Evolutionary conservation across 1,284 basidiomycete species (phyloP), one percentile per base, ranked within the genome.

Genomic region (Irpex sp.): DNA sequence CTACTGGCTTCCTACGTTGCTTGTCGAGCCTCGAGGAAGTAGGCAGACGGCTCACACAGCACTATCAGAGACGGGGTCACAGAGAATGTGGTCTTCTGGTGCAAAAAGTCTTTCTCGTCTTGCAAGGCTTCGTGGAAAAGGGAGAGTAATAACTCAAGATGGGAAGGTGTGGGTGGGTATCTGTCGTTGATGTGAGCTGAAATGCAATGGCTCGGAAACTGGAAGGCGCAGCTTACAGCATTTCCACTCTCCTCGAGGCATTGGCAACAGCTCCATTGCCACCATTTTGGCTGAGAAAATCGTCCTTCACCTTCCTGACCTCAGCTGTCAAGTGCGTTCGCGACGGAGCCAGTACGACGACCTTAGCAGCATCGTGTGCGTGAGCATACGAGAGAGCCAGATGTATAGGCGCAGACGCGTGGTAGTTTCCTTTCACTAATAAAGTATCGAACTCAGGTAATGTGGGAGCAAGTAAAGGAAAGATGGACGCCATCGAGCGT

Each of bases 81-180:
- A 38, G 79, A 74, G 31, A 88, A 74, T 2, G 79, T 77, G 21
- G 80, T 78, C 65, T 82, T 74, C 61, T 57, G 67, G 66, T 69
- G 65, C 65, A 76, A 61, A 61, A 81, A 57, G 48, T 63, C 68
- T 52, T 76, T 72, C 61, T 79, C 82, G 66, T 78, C 78, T 1
- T 70, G 64, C 54, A 74, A 76, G 19, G 76, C 62, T 7, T 77
- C 73, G 66, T 78, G 80, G 56, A 89, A 78, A 73, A 81, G 78
- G 3, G 85, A 82, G 56, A 92, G 74, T 5, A 87, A 69, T 13
- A 85, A 74, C 5, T 79, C 76, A 36, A 91, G 75, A 70, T 91
- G 88, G 6, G 81, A 76, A 15, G 85, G 78, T 6, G 82, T 85
- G 11, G 84, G 81, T 5, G 89, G 87, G 72, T 91, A 92, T 67